These are phyloP conservation scores for Nelumbo lutea DNA, from an alignment of 164 flowering plant genomes.

Conservation along the genomic window DNA sequence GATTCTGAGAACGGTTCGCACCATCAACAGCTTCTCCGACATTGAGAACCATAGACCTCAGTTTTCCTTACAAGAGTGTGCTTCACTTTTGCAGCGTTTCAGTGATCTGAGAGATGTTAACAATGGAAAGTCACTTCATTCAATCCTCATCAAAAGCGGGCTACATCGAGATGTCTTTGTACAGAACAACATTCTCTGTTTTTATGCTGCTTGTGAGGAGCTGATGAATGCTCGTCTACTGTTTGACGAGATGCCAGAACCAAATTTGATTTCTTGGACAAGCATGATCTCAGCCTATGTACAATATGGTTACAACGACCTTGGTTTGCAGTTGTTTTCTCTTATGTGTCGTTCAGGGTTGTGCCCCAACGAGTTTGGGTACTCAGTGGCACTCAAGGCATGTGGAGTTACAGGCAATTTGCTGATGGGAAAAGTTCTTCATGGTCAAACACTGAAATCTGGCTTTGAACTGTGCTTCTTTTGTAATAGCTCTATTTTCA, in stretches of 20 bases:
- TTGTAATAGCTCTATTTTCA: conserved; percentile 7
- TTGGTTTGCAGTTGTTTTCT: not conserved
- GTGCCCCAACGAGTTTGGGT: conserved; percentile 10
- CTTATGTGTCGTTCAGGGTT: conserved; percentile 6
- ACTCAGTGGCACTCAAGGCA: conserved; percentile 12
- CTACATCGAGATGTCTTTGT: conserved; percentile 3
- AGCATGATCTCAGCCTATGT: conserved; percentile 1
- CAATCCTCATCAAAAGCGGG: conserved; percentile 3
- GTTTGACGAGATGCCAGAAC: conserved; percentile 11
- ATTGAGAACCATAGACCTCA: not conserved
- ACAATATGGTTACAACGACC: not conserved
- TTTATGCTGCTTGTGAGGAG: conserved; percentile 1
- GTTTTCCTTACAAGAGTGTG: conserved; percentile 2
- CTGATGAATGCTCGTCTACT: not conserved
- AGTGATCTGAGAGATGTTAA: conserved; percentile 6
- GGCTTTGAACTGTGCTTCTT: conserved; percentile 5
- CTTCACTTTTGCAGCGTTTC: conserved; percentile 7
- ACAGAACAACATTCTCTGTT: conserved; percentile 3
- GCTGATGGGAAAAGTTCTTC: conserved; percentile 6
- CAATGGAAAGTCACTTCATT: conserved; percentile 3
- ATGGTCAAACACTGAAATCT: conserved; percentile 8
- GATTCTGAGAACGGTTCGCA: not conserved
- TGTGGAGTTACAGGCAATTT: conserved; percentile 7
- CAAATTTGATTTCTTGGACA: conserved; percentile 6
- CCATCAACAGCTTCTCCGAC: not conserved